Evolutionary conservation across 345 rosid genomes (phyloP).

Genomic region (Linum trigynum): DNA sequence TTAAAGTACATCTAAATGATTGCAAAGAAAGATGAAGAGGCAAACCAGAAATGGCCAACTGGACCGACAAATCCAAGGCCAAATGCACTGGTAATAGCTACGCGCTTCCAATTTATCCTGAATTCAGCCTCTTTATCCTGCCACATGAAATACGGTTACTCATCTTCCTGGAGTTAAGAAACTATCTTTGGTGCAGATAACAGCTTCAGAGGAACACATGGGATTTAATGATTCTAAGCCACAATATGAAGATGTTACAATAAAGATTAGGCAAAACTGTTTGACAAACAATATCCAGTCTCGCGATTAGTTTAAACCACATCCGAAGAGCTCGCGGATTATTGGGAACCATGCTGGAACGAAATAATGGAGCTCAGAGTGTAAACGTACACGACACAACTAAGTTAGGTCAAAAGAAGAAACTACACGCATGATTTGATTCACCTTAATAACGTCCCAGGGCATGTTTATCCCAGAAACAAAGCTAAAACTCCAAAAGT

Average conservation of each 20-base stretch:
- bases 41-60: constrained; percentile 76
- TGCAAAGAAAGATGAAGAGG: constrained; percentile 10
- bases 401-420: too few relatives aligned
- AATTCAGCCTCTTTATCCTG: constrained; percentile 50
- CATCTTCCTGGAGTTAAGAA: constrained; percentile 11
- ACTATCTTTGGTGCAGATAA: too few relatives aligned
- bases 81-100: constrained; percentile 58
- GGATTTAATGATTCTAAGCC: too few relatives aligned
- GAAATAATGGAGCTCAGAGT: too few relatives aligned
- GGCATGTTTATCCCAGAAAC: too few relatives aligned
- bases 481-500: too few relatives aligned
- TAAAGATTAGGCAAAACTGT: too few relatives aligned
- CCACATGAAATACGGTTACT: constrained; percentile 8
- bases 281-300: not conserved
- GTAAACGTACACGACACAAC: not conserved
- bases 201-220: too few relatives aligned
- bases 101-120: constrained; percentile 68
- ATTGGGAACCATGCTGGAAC: too few relatives aligned
- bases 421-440: too few relatives aligned
- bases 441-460: too few relatives aligned
- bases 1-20: not conserved
- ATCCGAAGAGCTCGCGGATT: not conserved
- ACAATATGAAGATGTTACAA: too few relatives aligned
- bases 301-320: constrained; percentile 7
- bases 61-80: constrained; percentile 83